Evolutionary conservation across 352 stramenopile species (phyloP), one percentile per base, ranked within the genome.

Genomic region (Phytopythium sindhum): DNA sequence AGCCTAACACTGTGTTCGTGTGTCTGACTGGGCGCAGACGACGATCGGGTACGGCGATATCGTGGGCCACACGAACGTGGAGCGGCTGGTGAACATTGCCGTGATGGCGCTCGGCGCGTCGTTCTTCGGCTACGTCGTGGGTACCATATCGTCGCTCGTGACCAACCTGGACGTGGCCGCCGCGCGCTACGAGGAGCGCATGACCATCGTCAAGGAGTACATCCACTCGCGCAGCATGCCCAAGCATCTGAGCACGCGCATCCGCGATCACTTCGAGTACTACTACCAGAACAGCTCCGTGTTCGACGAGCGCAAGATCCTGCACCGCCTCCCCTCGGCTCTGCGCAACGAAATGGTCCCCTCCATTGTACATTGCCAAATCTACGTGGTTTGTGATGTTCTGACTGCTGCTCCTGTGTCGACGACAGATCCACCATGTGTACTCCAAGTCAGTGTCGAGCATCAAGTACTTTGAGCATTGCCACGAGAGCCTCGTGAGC

Each of bases 81-180:
- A 96, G 62, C 75, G 84, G 10, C 29, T 93, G 10, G 64, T 92
- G 6, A 90, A 88, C 42, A 81, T 96, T 29, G 72, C 65, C 1
- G 80, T 93, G 21, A 96, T 96, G 87, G 86, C 84, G 4, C 75
- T 93, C 4, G 85, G 87, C 6, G 87, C 92, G 23, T 88, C 80
- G 3, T 93, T 93, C 67, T 96, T 96, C 68, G 87, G 87, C 17
- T 96, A 94, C 53, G 78, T 96, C 23, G 87, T 96, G 47, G 87
- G 85, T 9, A 94, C 85, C 33, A 94, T 96, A 69, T 89, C 83
- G 12, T 71, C 71, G 29, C 78, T 96, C 14, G 84, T 96, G 1
- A 86, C 86, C 8, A 96, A 96, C 61, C 66, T 96, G 14, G 73
- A 96, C 56, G 84, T 91, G 33, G 64, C 80, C 9, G 82, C 79